Base-by-base conservation (phyloP, 2,329 filamentous ascomycete species). In the Aureobasidium sp. region DNA sequence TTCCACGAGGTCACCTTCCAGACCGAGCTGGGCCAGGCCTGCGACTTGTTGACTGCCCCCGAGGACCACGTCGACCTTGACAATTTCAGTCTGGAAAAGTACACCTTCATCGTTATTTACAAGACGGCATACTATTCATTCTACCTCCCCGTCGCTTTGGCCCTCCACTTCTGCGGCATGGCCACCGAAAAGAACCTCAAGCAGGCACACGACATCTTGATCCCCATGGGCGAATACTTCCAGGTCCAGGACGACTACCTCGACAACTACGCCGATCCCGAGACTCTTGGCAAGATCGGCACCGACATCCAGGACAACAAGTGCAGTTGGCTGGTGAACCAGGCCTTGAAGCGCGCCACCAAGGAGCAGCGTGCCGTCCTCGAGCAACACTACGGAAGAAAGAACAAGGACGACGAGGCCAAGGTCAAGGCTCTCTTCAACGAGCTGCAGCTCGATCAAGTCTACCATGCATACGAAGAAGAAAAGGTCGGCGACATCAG, bases 251-350 rank as follows among this genome's bases (percentile, higher is more conserved):
- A 99, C 76, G 94, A 99, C 81, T 99, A 94, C 80, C 89, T 99
- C 59, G 94, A 99, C 82, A 96, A 95, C 79, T 99, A 94, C 73
- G 94, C 93, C 70, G 87, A 93, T 69, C 91, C 94, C 42, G 86
- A 91, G 71, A 85, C 91, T 72, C 94, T 99, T 74, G 94, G 94
- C 77, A 99, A 99, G 85, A 96, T 97, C 67, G 94, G 94, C 68
- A 99, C 94, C 64, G 94, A 99, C 73, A 99, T 99, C 76, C 87
- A 92, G 82, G 94, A 99, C 80, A 99, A 99, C 85, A 99, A 99
- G 84, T 99, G 94, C 83, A 95, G 90, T 45, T 99, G 94, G 94
- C 81, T 99, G 64, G 84, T 99, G 77, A 99, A 99, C 83, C 88
- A 96, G 78, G 94, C 94, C 51, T 82, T 99, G 64, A 83, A 86